Base-by-base conservation (phyloP, 2,329 filamentous ascomycete species). In the Tolypocladium tropicale region DNA sequence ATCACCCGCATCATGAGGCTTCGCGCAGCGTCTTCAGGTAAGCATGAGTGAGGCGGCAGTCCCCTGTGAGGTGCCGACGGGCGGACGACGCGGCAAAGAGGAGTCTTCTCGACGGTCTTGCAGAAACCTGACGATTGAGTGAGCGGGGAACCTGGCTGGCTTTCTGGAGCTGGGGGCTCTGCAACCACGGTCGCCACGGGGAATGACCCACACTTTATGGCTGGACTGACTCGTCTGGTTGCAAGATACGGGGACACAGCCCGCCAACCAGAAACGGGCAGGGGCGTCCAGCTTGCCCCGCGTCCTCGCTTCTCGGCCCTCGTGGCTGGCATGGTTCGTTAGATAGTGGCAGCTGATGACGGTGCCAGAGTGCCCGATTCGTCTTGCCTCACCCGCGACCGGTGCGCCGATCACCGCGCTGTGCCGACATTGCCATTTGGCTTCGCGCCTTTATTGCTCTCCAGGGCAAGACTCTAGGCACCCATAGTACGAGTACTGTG, bases 1-100 rank as follows among this genome's bases (percentile, higher is more conserved):
- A 67, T 66, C 46, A 64, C 63, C 54, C 67, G 62, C 65, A 68
- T 68, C 53, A 28, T 58, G 28, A 14, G 16, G 21, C 14, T 28
- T 33, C 25, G 37, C 23, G 16, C 9, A 18, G 25, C 9, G 41
- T n/a, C 25, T 30, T 30, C 25, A 48, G 25, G 23, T 16, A 30
- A 30, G 25, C 14, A 30, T 48, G 46, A 32, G 46, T 48, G 46
- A 32, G 46, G 30, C 14, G 9, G 16, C 7, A 18, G 16, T 49
- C 6, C 16, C 7, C 7, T 4, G 25, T 48, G 43, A 30, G 25
- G 43, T 25, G 28, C 23, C 25, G 25, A 48, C 23, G 1, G 43
- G 43, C 46, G 25, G 16, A 49, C 16, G 25, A 49, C 28, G 46
- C 46, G 46, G 25, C 46, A 32, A 49, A 49, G 25, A 49, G 46